A percentile compares a stretch with the other conserved stretches of the same genome.
These are phyloP conservation scores for Rutstroemia sp. DNA, from an alignment of 2,329 filamentous ascomycete species.

Conservation along the genomic window DNA sequence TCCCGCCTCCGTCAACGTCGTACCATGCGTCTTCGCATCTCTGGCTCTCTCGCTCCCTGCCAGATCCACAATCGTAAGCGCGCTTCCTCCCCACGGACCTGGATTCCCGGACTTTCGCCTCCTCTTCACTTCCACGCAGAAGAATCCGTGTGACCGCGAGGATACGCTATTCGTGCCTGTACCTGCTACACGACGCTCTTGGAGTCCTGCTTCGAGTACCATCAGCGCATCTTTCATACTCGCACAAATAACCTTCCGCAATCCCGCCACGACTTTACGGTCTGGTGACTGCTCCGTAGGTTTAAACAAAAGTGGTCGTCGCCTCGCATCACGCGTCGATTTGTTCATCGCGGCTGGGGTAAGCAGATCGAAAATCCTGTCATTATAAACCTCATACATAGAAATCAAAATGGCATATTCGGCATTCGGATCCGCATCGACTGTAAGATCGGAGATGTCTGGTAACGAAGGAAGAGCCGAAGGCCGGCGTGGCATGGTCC, in stretches of 20 bases:
- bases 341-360: slow-evolving; percentile 53
- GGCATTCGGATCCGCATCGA: slow-evolving; percentile 58
- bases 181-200: slow-evolving; percentile 79
- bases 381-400: slow-evolving; percentile 99
- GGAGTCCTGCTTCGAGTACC: slow-evolving; percentile 81
- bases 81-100: slow-evolving; percentile 65
- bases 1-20: slow-evolving; percentile 87
- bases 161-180: slow-evolving; percentile 91
- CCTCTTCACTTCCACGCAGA: slow-evolving; percentile 92
- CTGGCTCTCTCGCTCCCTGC: slow-evolving; percentile 90
- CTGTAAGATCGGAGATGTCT: slow-evolving; percentile 61
- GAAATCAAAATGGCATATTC: slow-evolving; percentile 87
- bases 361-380: slow-evolving; percentile 91
- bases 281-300: slow-evolving; percentile 81
- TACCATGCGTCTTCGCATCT: slow-evolving; percentile 88
- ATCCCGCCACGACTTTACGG: slow-evolving; percentile 86
- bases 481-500: slow-evolving; percentile 57
- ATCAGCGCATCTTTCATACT: slow-evolving; percentile 77
- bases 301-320: slow-evolving; percentile 87
- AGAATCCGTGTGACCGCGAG: slow-evolving; percentile 91
- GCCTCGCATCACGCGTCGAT: slow-evolving; percentile 60
- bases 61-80: slow-evolving; percentile 82
- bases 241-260: slow-evolving; percentile 83
- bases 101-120: slow-evolving; percentile 45
- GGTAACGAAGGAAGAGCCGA: slow-evolving; percentile 68